A percentile compares a stretch with the other conserved stretches of the same genome.
These are phyloP conservation scores for Talaromyces sp. DNA, from an alignment of 2,329 filamentous ascomycete species.

Conservation along the genomic window DNA sequence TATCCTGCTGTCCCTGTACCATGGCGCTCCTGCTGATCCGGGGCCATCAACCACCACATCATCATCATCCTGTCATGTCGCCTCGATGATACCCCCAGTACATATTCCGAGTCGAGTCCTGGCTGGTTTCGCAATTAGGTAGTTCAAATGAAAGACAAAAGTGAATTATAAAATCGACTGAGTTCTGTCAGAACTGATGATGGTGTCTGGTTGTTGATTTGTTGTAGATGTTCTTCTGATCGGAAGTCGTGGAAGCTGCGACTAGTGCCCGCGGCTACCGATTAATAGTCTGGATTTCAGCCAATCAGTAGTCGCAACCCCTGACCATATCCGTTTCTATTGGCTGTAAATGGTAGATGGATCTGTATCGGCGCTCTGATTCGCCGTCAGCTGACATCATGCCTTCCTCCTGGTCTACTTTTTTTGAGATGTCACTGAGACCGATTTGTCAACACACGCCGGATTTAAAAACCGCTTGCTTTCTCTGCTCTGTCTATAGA, in stretches of 20 bases:
- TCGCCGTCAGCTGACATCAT: constrained; percentile 8
- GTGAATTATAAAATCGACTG: neutral
- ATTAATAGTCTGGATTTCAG: neutral
- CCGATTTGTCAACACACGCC: neutral
- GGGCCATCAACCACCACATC: neutral
- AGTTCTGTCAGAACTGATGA: neutral
- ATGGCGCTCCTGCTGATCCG: neutral
- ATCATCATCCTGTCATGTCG: neutral
- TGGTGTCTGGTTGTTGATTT: neutral
- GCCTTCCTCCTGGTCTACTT: constrained; percentile 3
- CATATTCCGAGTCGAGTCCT: constrained; percentile 4
- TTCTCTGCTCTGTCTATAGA: neutral
- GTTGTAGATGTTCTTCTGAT: neutral
- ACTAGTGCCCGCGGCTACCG: neutral
- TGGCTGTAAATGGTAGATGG: neutral
- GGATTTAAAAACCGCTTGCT: neutral
- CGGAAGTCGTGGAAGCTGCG: neutral
- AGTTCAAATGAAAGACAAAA: constrained; percentile 7
- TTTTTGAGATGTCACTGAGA: constrained; percentile 4
- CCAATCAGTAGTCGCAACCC: neutral
- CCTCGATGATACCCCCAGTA: constrained; percentile 6
- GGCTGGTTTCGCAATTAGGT: constrained; percentile 5
- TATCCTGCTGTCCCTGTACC: neutral
- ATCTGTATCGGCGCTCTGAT: neutral
- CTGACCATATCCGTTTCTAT: neutral